Conservation (phyloP, 1,139 yeast species). For the Geotrichum citri-aurantii region DNA sequence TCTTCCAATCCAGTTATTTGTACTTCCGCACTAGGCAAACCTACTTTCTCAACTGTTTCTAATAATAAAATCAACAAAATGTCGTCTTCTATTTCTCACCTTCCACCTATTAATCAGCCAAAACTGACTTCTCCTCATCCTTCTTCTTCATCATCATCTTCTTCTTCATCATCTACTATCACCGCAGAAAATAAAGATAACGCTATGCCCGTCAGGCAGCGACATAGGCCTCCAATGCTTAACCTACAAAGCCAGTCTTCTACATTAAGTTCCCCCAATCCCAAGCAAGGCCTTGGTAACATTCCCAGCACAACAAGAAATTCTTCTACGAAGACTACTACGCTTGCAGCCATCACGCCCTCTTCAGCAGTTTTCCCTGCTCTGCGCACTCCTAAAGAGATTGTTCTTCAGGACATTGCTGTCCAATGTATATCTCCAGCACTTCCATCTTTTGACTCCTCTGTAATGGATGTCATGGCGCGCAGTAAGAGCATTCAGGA, state of each 20-base stretch:
- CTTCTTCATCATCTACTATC: not conserved
- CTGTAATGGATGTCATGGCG: slow-evolving; percentile 17
- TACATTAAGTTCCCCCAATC: not conserved
- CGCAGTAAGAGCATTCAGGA: slow-evolving; percentile 28
- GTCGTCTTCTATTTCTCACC: not conserved
- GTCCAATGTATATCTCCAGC: slow-evolving; percentile 41
- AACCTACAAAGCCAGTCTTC: slow-evolving; percentile 9
- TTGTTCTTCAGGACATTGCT: slow-evolving; percentile 33
- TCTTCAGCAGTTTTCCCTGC: slow-evolving; percentile 15
- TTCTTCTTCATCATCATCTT: not conserved
- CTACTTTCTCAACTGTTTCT: not conserved
- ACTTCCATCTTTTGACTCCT: slow-evolving; percentile 29
- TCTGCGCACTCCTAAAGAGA: slow-evolving; percentile 33
- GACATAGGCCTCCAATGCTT: slow-evolving; percentile 20
- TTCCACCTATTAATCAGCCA: not conserved
- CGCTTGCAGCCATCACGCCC: slow-evolving; percentile 13
- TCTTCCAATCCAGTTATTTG: not conserved
- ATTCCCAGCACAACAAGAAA: slow-evolving; percentile 10
- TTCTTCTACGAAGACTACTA: slow-evolving; percentile 13
- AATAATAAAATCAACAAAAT: not conserved
- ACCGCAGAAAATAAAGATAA: not conserved
- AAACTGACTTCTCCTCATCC: not conserved
- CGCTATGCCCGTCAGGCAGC: not conserved
- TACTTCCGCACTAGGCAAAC: not conserved
- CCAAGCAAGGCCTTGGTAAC: slow-evolving; percentile 1